These are phyloP conservation scores for Sporothrix mexicana DNA, from an alignment of 2,329 filamentous ascomycete species.

Conservation along the genomic window DNA sequence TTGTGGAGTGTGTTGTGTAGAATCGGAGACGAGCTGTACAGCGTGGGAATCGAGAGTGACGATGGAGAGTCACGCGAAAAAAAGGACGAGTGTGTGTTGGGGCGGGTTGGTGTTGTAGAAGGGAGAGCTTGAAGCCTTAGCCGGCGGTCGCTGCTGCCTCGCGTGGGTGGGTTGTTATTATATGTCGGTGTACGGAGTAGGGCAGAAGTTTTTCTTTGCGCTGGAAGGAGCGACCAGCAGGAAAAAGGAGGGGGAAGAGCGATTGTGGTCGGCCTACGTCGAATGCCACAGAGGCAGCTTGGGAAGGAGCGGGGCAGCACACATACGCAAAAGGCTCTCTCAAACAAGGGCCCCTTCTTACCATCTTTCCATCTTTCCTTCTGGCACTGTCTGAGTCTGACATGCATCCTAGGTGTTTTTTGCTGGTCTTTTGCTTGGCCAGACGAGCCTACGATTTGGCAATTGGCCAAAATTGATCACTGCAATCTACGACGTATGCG, in stretches of 20 bases:
- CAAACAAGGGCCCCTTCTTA: not conserved
- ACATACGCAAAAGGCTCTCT: conserved; percentile 8
- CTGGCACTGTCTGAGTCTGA: conserved; percentile 15
- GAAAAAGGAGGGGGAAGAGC: conserved; percentile 32
- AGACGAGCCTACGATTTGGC: not conserved
- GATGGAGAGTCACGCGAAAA: conserved; percentile 26
- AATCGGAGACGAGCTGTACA: not conserved
- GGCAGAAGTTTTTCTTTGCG: conserved; percentile 29
- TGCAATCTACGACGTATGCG: not conserved
- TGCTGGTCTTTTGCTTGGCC: too few species aligned
- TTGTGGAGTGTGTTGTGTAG: conserved; percentile 4
- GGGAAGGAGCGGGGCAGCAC: conserved; percentile 29
- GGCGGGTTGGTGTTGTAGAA: conserved; percentile 24
- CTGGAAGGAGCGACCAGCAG: conserved; percentile 19
- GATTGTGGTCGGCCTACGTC: conserved; percentile 7
- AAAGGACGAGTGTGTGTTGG: conserved; percentile 10
- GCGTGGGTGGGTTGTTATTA: conserved; percentile 28
- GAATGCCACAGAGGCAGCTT: conserved; percentile 12
- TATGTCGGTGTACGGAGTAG: conserved; percentile 30
- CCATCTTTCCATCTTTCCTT: not conserved
- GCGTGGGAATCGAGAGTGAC: conserved; percentile 19
- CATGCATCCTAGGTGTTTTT: not conserved
- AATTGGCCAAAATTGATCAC: not conserved
- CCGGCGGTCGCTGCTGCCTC: conserved; percentile 28
- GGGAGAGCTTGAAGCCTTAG: conserved; percentile 33